These are phyloP conservation scores for Ustulina deusta DNA, from an alignment of 2,329 filamentous ascomycete genomes.

Conservation along the genomic window DNA sequence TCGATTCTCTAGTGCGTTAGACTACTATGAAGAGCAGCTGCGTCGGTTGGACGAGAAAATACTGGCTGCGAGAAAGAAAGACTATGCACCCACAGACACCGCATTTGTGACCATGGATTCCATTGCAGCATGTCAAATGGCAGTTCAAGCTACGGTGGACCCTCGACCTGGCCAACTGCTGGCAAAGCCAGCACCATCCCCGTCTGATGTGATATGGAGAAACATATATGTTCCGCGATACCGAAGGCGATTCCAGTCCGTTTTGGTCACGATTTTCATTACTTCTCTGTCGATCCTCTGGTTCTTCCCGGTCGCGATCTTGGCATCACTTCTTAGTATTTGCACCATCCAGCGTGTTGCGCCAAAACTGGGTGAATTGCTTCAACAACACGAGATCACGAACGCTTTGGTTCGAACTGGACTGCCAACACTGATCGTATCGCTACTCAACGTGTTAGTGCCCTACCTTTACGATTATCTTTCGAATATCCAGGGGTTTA, in stretches of 20 bases:
- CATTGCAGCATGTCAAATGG: slow-evolving; percentile 93
- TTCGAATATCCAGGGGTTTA: slow-evolving; percentile 91
- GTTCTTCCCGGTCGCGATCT: slow-evolving; percentile 82
- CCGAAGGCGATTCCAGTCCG: slow-evolving; percentile 80
- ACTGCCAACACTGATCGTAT: slow-evolving; percentile 85
- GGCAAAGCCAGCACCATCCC: slow-evolving; percentile 87
- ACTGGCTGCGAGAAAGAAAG: slow-evolving; percentile 74
- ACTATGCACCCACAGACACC: slow-evolving; percentile 81
- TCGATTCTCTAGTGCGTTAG: slow-evolving; percentile 70
- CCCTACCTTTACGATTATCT: slow-evolving; percentile 96
- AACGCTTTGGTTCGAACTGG: slow-evolving; percentile 87
- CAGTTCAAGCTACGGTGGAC: slow-evolving; percentile 92
- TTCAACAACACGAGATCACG: slow-evolving; percentile 76
- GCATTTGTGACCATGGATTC: slow-evolving; percentile 99
- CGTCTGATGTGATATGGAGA: slow-evolving; percentile 92
- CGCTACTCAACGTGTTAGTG: slow-evolving; percentile 87
- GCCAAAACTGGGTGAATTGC: slow-evolving; percentile 74
- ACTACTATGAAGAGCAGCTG: slow-evolving; percentile 92
- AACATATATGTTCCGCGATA: slow-evolving; percentile 88
- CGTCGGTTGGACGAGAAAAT: slow-evolving; percentile 83
- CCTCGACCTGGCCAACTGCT: slow-evolving; percentile 87
- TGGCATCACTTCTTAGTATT: slow-evolving; percentile 83
- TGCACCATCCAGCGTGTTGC: slow-evolving; percentile 81
- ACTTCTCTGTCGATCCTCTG: slow-evolving; percentile 87
- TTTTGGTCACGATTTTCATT: slow-evolving; percentile 87